These are phyloP conservation scores for Tetraselmis striata DNA, from an alignment of 139 green algal genomes.

Conservation along the genomic window DNA sequence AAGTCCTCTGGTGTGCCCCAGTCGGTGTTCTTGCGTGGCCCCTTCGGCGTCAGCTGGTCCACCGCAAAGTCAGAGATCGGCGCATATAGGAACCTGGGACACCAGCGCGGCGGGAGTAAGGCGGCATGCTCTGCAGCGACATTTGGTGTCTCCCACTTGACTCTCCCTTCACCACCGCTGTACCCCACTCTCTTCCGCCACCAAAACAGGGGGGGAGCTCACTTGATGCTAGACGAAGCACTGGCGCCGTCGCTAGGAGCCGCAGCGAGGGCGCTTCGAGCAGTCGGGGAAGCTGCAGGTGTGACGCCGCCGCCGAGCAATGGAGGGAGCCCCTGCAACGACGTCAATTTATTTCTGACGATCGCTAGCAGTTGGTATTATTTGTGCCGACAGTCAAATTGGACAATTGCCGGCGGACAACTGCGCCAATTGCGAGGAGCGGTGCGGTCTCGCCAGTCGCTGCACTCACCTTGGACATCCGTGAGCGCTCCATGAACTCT, in stretches of 20 bases:
- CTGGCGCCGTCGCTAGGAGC: too few relatives aligned
- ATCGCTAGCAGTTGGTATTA: too few relatives aligned
- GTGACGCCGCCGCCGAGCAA: background rate
- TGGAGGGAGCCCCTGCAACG: background rate
- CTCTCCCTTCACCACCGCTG: too few relatives aligned
- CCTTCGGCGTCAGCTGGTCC: constrained; percentile 11
- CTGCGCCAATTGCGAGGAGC: background rate
- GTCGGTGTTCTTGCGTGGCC: constrained; percentile 7
- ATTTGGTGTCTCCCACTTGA: too few relatives aligned
- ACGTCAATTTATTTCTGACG: too few relatives aligned
- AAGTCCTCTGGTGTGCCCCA: constrained; percentile 8
- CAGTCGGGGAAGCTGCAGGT: background rate
- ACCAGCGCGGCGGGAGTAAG: background rate
- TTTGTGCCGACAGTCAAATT: background rate
- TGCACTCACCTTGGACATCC: background rate
- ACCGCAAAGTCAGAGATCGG: constrained; percentile 1
- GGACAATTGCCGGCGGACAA: background rate
- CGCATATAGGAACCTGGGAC: background rate
- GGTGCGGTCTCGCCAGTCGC: background rate
- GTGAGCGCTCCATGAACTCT: background rate
- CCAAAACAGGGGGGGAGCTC: too few relatives aligned
- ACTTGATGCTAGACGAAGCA: too few relatives aligned
- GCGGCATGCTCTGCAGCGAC: background rate
- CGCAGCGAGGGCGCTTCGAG: background rate
- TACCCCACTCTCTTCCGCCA: too few relatives aligned